Percentiles rank a stretch among this genome's conserved stretches.
Conservation (phyloP, 371 early-diverging fungal genomes). For the Chytridium lagenaria region DNA sequence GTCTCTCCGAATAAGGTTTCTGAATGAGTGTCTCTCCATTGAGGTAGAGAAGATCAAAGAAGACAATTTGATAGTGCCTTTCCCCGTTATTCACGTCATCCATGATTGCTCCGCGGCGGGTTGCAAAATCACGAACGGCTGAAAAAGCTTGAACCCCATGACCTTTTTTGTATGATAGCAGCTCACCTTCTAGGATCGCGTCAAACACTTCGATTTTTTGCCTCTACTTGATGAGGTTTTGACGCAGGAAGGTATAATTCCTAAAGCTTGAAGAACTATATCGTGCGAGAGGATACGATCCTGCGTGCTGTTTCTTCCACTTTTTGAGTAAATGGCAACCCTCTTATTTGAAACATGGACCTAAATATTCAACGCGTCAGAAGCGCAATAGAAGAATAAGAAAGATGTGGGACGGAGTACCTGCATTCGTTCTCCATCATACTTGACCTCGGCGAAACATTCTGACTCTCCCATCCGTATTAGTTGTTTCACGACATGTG, state of each 20-base stretch:
- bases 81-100: neutral
- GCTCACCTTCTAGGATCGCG: constrained; percentile 34
- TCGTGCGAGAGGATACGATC: constrained; percentile 31
- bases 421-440: constrained; percentile 40
- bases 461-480: constrained; percentile 11
- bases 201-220: constrained; percentile 9
- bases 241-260: neutral
- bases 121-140: constrained; percentile 25
- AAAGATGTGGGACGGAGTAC: too few relatives aligned
- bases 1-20: constrained; percentile 22
- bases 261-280: constrained; percentile 22
- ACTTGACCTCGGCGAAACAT: constrained; percentile 38
- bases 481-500: constrained; percentile 30
- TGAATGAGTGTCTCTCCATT: constrained; percentile 20
- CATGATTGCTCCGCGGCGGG: constrained; percentile 3
- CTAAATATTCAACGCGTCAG: neutral
- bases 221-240: too few relatives aligned
- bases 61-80: constrained; percentile 29
- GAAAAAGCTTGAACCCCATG: constrained; percentile 20
- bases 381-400: too few relatives aligned
- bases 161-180: constrained; percentile 28
- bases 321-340: constrained; percentile 27
- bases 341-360: neutral
- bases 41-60: constrained; percentile 33
- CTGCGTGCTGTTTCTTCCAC: constrained; percentile 31